Conservation (phyloP, 768 basidiomycete genomes). For the Multifurca ochricompacta region DNA sequence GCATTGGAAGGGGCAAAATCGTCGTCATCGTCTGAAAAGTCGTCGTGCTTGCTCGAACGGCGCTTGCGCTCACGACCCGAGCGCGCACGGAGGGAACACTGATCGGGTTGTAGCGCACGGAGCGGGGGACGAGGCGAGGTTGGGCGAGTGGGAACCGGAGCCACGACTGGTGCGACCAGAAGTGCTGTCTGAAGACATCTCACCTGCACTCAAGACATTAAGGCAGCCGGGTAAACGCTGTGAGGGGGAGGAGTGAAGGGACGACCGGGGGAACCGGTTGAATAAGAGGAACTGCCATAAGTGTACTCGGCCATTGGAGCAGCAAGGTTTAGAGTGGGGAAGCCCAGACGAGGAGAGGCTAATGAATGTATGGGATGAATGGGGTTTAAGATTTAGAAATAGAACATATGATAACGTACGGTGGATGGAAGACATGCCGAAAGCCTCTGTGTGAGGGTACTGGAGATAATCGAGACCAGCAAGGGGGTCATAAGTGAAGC, state of each 20-base stretch:
- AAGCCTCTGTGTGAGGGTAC: slow-evolving; percentile 53
- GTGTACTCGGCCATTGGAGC: slow-evolving; percentile 54
- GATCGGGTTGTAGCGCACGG: slow-evolving; percentile 76
- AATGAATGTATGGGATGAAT: slow-evolving; percentile 11
- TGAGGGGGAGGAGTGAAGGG: slow-evolving; percentile 62
- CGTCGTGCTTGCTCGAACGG: slow-evolving; percentile 40
- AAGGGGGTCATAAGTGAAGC: slow-evolving; percentile 39
- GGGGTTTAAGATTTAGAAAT: slow-evolving; percentile 14
- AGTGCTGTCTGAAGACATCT: slow-evolving; percentile 65
- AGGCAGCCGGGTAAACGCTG: slow-evolving; percentile 64
- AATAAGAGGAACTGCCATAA: slow-evolving; percentile 48
- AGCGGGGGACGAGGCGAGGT: slow-evolving; percentile 58
- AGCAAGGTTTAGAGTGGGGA: slow-evolving; percentile 52
- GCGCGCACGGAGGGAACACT: slow-evolving; percentile 38
- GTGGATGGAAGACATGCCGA: slow-evolving; percentile 52
- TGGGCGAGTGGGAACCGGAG: slow-evolving; percentile 53
- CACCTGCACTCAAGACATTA: slow-evolving; percentile 66
- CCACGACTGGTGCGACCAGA: slow-evolving; percentile 62
- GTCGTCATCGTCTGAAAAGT: slow-evolving; percentile 68
- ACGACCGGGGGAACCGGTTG: slow-evolving; percentile 45
- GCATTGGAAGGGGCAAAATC: slow-evolving; percentile 55
- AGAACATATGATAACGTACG: slow-evolving; percentile 37
- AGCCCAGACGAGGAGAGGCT: slow-evolving; percentile 53
- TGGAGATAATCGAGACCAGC: slow-evolving; percentile 53
- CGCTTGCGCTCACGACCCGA: slow-evolving; percentile 38